Base-by-base conservation (phyloP, 768 basidiomycete genomes). In the Cystofilobasidium capitatum region DNA sequence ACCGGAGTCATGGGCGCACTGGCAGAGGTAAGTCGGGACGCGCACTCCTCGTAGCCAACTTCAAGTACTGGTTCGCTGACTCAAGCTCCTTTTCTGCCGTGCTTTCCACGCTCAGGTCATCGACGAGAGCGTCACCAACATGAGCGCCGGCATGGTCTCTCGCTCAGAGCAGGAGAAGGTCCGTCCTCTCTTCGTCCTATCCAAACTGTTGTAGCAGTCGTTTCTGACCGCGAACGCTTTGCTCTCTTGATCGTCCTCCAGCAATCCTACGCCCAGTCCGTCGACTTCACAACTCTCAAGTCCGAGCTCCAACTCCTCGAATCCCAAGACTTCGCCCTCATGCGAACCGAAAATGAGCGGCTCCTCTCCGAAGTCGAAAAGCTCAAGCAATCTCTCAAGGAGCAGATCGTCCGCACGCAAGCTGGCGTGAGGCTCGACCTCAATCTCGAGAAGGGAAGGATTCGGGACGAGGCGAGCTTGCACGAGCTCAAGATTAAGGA, bases 141-240 rank as follows among this genome's bases (percentile, higher is more conserved):
- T 99, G 91, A 89, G 90, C 44, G 86, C 85, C 72, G 91, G 91
- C 73, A 88, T 98, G 86, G 94, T 98, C 69, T 91, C 89, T 7
- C 91, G 91, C 77, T 86, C 90, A 0, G 91, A 96, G 71, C 91
- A 96, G 75, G 94, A 97, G 78, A 97, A 97, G 85, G 93, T 88
- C 61, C 42, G 81, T 75, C 37, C 39, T n/a, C n/a, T n/a, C n/a
- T 20, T 20, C 45, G n/a, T 7, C 9, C 33, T 22, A 24, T 10
- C 26, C 49, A 22, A 51, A 24, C 17, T 12, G 42, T 12, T n/a
- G 22, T 12, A 44, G 42, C 12, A 44, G 22, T 12, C 12, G 22
- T 12, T 12, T 12, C 49, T 8, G 49, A 17, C 10, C 44, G 3
- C 58, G 16, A 2, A 12, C 49, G n/a, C 36, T 13, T 33, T 20